Base-by-base conservation (phyloP, 345 rosid genomes). In the Zanthoxylum bungeanum region DNA sequence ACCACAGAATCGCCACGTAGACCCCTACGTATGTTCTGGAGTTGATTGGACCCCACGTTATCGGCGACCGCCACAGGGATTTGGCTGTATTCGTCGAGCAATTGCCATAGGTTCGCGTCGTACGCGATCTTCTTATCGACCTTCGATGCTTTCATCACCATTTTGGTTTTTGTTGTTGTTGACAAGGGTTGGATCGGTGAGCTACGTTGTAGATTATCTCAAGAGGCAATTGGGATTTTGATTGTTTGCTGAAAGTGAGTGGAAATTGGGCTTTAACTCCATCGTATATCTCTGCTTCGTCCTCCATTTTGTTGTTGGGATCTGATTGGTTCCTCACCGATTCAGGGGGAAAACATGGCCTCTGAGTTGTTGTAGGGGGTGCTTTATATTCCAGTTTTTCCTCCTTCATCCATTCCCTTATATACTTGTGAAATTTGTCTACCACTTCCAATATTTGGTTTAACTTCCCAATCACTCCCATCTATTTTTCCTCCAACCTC, bases 21-120 rank as follows among this genome's bases (percentile, higher is more conserved):
- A 46, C 98, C 98, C 40, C 8, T 81, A 69, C 98, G 70, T 17
- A 94, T 94, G 77, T 79, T 90, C 88, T 92, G 98, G 42, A 94
- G 85, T 88, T 94, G 98, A 47, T 78, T 92, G 16, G 98, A 94
- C 2, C 98, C 98, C 2, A 94, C 98, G 47, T 94, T 94, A 44
- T 94, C 97, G 21, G 98, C 97, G 0, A 90, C 92, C 11, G 70
- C 98, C 19, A 94, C 39, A 44, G 92, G 75, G 76, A 89, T 83
- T 86, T 94, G 97, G 80, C 83, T 85, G 82, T 80, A 92, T 75
- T 89, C 97, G 33, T 94, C 91, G 28, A 94, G 70, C 69, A 90
- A 86, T 71, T 81, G 81, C 70, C 97, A 94, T 9, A 94, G 85
- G 89, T 85, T 94, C 10, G 83, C 79, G 66, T 94, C 97, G 76